A percentile compares a stretch with the other conserved stretches of the same genome.
phyloP scores from a whole-genome alignment of 2,329 filamentous ascomycete species.

The Chaetomium olivaceum region DNA sequence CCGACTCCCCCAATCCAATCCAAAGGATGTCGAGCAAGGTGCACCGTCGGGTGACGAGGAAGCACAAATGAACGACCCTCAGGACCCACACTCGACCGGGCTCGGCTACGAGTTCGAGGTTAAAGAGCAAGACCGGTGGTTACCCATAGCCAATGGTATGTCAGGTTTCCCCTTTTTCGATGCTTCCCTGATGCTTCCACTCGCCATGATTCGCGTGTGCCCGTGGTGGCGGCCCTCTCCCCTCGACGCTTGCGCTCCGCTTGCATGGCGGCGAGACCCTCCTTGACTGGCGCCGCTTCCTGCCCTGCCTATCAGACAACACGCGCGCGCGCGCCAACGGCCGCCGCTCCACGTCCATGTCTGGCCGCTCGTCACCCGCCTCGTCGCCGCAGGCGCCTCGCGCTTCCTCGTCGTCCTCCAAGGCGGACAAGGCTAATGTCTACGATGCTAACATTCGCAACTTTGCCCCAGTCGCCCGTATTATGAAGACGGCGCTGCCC shows the following conservation, averaged over 20 bases:
- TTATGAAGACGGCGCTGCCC: constrained; percentile 97
- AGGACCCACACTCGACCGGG: constrained; percentile 74
- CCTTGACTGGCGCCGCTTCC: constrained; percentile 50
- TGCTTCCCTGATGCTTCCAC: constrained; percentile 55
- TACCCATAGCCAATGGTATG: constrained; percentile 99
- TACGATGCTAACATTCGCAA: constrained; percentile 93
- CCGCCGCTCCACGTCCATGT: constrained; percentile 48
- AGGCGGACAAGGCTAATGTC: constrained; percentile 52
- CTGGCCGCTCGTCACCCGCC: constrained; percentile 57
- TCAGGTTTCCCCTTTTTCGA: constrained; percentile 44
- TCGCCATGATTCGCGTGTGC: constrained; percentile 41
- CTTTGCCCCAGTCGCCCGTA: constrained; percentile 93
- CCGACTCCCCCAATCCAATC: constrained; percentile 81
- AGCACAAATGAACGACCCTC: constrained; percentile 86
- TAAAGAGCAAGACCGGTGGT: constrained; percentile 99
- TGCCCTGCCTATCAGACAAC: constrained; percentile 45
- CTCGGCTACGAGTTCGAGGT: constrained; percentile 93
- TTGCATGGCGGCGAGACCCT: constrained; percentile 37
- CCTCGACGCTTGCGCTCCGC: constrained; percentile 33
- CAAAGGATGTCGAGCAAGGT: constrained; percentile 92
- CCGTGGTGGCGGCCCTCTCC: constrained; percentile 32
- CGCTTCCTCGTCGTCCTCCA: constrained; percentile 46
- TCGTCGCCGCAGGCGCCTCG: constrained; percentile 50
- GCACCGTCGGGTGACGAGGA: constrained; percentile 92
- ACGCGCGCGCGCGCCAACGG: constrained; percentile 32